Evolutionary conservation across 2,329 filamentous ascomycete species (phyloP), one percentile per base, ranked within the genome.

Genomic region (Neofusicoccum parvum): DNA sequence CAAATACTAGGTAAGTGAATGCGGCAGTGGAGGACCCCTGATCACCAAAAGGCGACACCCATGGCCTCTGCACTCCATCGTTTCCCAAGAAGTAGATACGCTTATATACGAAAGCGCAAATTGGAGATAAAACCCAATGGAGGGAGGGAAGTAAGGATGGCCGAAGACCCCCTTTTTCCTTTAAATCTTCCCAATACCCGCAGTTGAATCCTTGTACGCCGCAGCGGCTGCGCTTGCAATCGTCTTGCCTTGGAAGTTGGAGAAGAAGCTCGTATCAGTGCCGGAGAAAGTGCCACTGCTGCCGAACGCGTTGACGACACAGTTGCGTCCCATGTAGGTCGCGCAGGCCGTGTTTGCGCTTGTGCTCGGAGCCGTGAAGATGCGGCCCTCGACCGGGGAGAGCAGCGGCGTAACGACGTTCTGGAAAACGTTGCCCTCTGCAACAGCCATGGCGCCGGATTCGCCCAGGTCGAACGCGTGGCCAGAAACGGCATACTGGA

Each of bases 341-440:
- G 72, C 70, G 78, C 85, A 86, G 48, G 71, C 72, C n/a, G 75
- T 69, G 71, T 80, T 82, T 39, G 77, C 73, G 54, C 66, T 72
- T 14, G 76, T 67, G 43, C 43, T 48, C 5, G 56, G 56, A 6
- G 76, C 74, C 0, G 73, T 68, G 69, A 81, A 82, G 53, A 81
- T 69, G 67, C 77, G 67, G 9, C 80, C 81, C 15, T 70, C 68
- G 62, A 78, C 74, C 66, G 82, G 78, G 23, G 82, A 78, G 53
- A 83, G 74, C 64, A 76, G 71, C 20, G 79, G 73, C 23, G 77
- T 76, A 15, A 75, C 72, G 64, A 88, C 80, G 69, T 85, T 83
- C 74, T 86, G 81, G 80, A 87, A 88, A 50, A 85, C 76, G 70
- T 86, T 87, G 41, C 86, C 86, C 76, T 88, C 86, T 2, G 82